These are phyloP conservation scores for Malus asiatica DNA, from an alignment of 306 rosid genomes.

Conservation along the genomic window DNA sequence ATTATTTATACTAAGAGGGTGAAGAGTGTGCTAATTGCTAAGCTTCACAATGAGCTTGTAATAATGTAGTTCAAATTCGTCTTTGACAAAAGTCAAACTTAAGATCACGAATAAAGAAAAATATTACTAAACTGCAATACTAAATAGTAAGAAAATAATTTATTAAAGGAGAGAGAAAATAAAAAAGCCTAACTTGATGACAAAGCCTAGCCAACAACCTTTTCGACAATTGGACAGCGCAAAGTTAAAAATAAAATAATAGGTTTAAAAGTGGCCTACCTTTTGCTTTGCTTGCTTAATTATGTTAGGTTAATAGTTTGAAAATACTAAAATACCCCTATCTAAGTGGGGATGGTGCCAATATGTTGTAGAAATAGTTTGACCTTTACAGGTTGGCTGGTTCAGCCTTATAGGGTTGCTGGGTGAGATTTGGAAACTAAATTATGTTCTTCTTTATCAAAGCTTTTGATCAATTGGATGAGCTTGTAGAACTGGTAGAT, in stretches of 20 bases:
- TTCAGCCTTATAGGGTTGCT: not conserved
- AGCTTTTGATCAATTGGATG: not conserved
- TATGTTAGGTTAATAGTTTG: slow-evolving; percentile 15
- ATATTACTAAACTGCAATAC: too few species aligned
- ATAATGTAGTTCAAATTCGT: too few species aligned
- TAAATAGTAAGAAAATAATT: not conserved
- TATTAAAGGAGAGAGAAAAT: not conserved
- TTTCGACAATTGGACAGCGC: slow-evolving; percentile 21
- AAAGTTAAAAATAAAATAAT: not conserved
- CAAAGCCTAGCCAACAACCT: slow-evolving; percentile 56
- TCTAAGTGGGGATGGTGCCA: slow-evolving; percentile 11
- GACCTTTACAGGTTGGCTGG: slow-evolving; percentile 43
- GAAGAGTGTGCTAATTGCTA: too few species aligned
- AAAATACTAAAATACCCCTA: slow-evolving; percentile 2
- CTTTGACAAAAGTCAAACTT: accelerated
- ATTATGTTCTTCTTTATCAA: not conserved
- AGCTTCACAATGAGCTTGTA: too few species aligned
- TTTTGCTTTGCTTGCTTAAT: slow-evolving; percentile 25
- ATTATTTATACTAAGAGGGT: too few species aligned
- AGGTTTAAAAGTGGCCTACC: not conserved
- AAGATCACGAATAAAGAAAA: too few species aligned
- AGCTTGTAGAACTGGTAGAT: not conserved
- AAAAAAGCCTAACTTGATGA: slow-evolving; percentile 34
- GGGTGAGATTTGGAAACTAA: not conserved
- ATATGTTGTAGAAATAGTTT: not conserved